Evolutionary conservation across 495 filamentous ascomycete genomes (phyloP).

Genomic region (Penicillium chermesinum): DNA sequence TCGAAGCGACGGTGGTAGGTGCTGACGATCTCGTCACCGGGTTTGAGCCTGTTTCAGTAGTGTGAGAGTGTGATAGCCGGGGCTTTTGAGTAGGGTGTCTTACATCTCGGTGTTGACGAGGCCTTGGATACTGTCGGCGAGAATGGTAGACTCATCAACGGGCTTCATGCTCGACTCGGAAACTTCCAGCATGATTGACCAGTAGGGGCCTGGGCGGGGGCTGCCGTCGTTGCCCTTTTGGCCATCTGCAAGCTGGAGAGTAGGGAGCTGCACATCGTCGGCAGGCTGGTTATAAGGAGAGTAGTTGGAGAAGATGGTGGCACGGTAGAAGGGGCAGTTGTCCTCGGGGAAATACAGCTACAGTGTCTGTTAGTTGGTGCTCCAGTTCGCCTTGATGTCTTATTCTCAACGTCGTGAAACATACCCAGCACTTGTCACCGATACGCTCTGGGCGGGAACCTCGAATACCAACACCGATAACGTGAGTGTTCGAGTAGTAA

Average conservation of each 20-base stretch:
- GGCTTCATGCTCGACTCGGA: constrained; percentile 96
- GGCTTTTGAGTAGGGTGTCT: not conserved
- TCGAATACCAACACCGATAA: constrained; percentile 92
- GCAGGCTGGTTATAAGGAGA: constrained; percentile 96
- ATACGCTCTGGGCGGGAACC: constrained; percentile 88
- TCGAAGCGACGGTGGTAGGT: constrained; percentile 99
- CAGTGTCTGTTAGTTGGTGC: not conserved
- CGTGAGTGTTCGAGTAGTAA: constrained; percentile 95
- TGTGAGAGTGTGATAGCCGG: not conserved
- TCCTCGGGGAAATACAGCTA: constrained; percentile 95
- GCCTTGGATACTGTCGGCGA: constrained; percentile 89
- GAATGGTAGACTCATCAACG: constrained; percentile 73
- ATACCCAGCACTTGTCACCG: constrained; percentile 93
- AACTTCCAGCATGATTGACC: constrained; percentile 99
- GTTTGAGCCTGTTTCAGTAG: constrained; percentile 50
- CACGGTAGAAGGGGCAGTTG: constrained; percentile 99
- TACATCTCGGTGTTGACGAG: constrained; percentile 90
- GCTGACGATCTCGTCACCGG: constrained; percentile 90
- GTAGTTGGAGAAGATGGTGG: constrained; percentile 99
- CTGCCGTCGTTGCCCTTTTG: constrained; percentile 63
- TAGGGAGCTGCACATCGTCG: constrained; percentile 76
- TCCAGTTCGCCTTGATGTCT: no score
- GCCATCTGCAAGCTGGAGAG: constrained; percentile 78
- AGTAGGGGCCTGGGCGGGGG: constrained; percentile 86
- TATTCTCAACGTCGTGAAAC: not conserved